These are phyloP conservation scores for Patellaria atrata DNA, from an alignment of 495 filamentous ascomycete species.

Conservation along the genomic window DNA sequence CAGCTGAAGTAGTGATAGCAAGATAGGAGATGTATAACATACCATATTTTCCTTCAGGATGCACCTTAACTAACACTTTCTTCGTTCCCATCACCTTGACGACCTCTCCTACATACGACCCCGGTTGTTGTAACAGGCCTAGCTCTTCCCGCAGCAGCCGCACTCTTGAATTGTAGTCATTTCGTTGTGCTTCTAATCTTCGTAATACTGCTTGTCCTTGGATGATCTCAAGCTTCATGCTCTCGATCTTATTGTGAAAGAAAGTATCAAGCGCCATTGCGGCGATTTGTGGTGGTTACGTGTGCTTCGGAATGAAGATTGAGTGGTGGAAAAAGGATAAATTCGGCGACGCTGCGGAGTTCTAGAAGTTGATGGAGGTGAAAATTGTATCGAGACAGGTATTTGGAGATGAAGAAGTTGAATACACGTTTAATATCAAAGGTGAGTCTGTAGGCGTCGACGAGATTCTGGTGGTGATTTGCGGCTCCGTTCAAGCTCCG, in stretches of 20 bases:
- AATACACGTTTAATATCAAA: too few relatives aligned
- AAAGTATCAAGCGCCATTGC: slow-evolving; percentile 97
- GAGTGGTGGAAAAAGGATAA: slow-evolving; percentile 10
- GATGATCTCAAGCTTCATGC: slow-evolving; percentile 98
- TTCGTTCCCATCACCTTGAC: slow-evolving; percentile 99
- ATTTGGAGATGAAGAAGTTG: neutral
- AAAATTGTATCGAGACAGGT: neutral
- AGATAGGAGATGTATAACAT: slow-evolving; percentile 23
- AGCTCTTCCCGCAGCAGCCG: slow-evolving; percentile 91
- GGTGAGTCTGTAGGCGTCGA: slow-evolving; percentile 1
- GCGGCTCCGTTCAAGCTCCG: too few relatives aligned
- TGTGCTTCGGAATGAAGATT: neutral
- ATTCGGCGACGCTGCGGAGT: slow-evolving; percentile 8
- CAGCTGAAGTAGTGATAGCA: neutral
- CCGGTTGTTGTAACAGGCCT: slow-evolving; percentile 88
- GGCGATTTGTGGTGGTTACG: slow-evolving; percentile 20
- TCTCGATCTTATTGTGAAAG: slow-evolving; percentile 99
- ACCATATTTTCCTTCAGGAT: slow-evolving; percentile 99
- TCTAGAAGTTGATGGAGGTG: neutral
- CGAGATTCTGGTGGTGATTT: too few relatives aligned
- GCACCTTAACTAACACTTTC: slow-evolving; percentile 96
- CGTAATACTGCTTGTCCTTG: slow-evolving; percentile 92
- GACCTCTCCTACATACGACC: slow-evolving; percentile 96
- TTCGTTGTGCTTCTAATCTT: slow-evolving; percentile 91
- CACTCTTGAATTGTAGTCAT: slow-evolving; percentile 98